Evolutionary conservation across 2,329 filamentous ascomycete genomes (phyloP), one percentile per base, ranked within the genome.

Genomic region (Dactylellina haptotyla): DNA sequence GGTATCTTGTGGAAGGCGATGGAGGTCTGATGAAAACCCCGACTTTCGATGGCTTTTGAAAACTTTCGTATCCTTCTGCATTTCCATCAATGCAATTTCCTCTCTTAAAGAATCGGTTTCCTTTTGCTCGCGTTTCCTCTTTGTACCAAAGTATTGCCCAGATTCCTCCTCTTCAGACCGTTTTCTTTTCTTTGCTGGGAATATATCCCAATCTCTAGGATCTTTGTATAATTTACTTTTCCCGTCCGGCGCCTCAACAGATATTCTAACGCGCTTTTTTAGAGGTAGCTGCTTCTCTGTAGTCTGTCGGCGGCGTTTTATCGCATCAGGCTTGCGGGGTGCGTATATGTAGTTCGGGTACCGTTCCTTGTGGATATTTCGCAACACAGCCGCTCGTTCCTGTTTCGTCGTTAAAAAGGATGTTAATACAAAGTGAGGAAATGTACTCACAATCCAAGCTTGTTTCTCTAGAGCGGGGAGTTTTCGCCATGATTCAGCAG

Each of bases 401-500:
- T 57, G 23, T 41, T 51, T 4, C 3, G 20, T 30, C 3, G n/a
- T 51, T 32, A 28, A 28, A 14, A 51, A 25, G 6, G 8, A 51
- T 4, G 14, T 8, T 3, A 48, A 4, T 18, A 4, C 43, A 46
- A 18, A 20, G 20, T 46, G 4, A 46, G 20, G 4, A 46, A 46
- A 4, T 9, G 4, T 9, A 32, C 56, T 48, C 32, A 59, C 56
- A 3, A 46, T 46, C 56, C 56, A 59, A 16, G 41, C 23, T 23
- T 46, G 56, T 32, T 59, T 59, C 25, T 59, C 56, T 3, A 48
- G 10, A 20, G 9, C 39, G 16, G 56, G 14, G 41, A 59, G 37
- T 8, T 6, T 30, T 32, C 37, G 37, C 56, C 56, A 59, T 16
- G 23, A 12, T 12, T 59, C 56, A 4, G 39, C 56, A 30, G 56